These are phyloP conservation scores for Trypanosoma cruzi DNA, from an alignment of 208 protist genomes.

Conservation along the genomic window DNA sequence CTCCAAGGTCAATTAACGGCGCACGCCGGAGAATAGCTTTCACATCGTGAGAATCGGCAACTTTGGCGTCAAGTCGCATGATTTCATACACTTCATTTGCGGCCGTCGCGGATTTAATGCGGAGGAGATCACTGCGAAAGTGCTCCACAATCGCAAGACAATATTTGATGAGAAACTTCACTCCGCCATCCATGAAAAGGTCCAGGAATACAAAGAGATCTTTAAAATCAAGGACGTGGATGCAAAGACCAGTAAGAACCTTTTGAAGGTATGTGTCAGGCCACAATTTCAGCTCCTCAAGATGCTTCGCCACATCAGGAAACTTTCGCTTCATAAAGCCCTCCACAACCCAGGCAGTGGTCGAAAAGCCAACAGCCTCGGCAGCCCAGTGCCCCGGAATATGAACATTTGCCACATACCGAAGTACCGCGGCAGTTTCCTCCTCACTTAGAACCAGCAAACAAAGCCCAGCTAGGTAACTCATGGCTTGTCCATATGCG, in stretches of 20 bases:
- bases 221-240: conserved; percentile 84
- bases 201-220: conserved; percentile 89
- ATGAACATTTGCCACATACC: conserved; percentile 77
- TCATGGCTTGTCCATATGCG: conserved; percentile 89
- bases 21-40: conserved; percentile 65
- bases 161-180: conserved; percentile 85
- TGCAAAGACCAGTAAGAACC: conserved; percentile 89
- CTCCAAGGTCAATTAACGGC: conserved; percentile 65
- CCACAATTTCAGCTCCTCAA: conserved; percentile 84
- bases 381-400: conserved; percentile 87
- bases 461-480: conserved; percentile 86
- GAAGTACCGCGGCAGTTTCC: conserved; percentile 76
- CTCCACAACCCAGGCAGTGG: conserved; percentile 86
- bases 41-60: conserved; percentile 57
- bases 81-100: conserved; percentile 85
- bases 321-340: conserved; percentile 68
- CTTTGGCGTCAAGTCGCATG: conserved; percentile 79
- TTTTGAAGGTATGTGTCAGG: conserved; percentile 93
- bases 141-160: conserved; percentile 85
- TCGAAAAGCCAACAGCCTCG: conserved; percentile 87
- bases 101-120: conserved; percentile 49
- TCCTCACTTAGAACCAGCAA: conserved; percentile 83
- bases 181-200: conserved; percentile 74
- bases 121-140: conserved; percentile 74
- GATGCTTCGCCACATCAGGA: conserved; percentile 78